Base-by-base conservation (phyloP, 75 land plant species). In the Picea sitchensis region DNA sequence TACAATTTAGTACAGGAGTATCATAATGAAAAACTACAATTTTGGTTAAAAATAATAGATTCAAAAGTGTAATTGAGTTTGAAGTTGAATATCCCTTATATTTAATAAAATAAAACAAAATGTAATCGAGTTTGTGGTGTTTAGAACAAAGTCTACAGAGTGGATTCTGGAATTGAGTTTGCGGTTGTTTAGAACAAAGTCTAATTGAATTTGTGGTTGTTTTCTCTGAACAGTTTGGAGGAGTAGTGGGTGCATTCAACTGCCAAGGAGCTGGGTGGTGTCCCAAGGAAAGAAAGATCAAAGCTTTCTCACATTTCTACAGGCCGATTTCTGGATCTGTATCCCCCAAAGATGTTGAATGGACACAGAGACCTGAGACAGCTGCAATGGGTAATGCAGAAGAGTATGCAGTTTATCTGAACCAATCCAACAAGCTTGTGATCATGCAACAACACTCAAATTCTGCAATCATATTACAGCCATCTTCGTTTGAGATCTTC, bases 211-310 rank as follows among this genome's bases (percentile, higher is more conserved):
- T 51, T 51, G 12, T 51, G 56, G 56, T 51, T 51, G 11, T 9
- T 51, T 51, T 64, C 3, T 51, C 11, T 21, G 4, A 79, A 30
- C 76, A 88, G 91, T 86, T 61, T 84, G 88, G 88, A 77, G 93
- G 93, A 34, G 91, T 88, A 32, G 56, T 91, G 17, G 91, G 88
- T 59, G 87, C 93, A 30, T 91, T 91, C 73, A 91, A 91, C 73
- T 84, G 89, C 63, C 93, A 91, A 83, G 93, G 90, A 73, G 90
- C 84, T 20, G 92, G 86, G 1, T 90, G 92, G 92, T 83, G 84
- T 65, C 65, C 80, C 0, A 60, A 85, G 67, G 89, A 87, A 59
- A 76, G 62, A 44, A 87, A 85, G 75, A 80, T 84, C 81, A 84
- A 75, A 69, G 88, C 87, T 21, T 79, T 78, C 59, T 15, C 86